Base-by-base conservation (phyloP, 495 filamentous ascomycete genomes). In the Tricharina praecox region DNA sequence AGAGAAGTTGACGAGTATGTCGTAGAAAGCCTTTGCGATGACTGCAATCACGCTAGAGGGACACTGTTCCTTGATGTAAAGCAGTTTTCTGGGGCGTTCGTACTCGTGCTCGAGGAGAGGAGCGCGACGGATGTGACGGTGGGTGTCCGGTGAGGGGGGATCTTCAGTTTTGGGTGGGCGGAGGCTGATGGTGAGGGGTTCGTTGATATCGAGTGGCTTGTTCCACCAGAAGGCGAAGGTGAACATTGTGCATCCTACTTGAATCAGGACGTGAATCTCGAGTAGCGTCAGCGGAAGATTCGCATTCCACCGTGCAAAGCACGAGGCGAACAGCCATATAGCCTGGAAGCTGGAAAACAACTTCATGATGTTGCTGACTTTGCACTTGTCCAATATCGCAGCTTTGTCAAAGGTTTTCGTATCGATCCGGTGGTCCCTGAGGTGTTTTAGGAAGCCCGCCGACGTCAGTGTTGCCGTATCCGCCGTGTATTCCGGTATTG, bases 161-260 rank as follows among this genome's bases (percentile, higher is more conserved):
- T n/a, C n/a, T n/a, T n/a, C n/a, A n/a, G n/a, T n/a, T n/a, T n/a
- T n/a, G n/a, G n/a, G n/a, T n/a, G n/a, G n/a, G n/a, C n/a, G n/a
- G n/a, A n/a, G n/a, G n/a, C n/a, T n/a, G n/a, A n/a, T n/a, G n/a
- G n/a, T n/a, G n/a, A n/a, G n/a, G n/a, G 51, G 51, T 33, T 50
- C 51, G 34, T 50, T 40, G 11, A 53, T 47, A 47, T 50, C 48
- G 0, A 53, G 36, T n/a, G 51, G 51, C 34, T 53, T 53, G 5
- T 23, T 15, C 48, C 51, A 53, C 51, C 51, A 53, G 15, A 50
- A 33, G 1, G 1, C 19, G 20, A 45, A 50, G 10, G 50, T 53
- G 10, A 50, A 21, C 15, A 24, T 38, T n/a, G 51, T 47, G 15
- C 47, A 37, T 0, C 33, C 48, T 4, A 47, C 41, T 16, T 53